Evolutionary conservation across 169 alveolate species (phyloP).

Genomic region (Plasmodium inui): DNA sequence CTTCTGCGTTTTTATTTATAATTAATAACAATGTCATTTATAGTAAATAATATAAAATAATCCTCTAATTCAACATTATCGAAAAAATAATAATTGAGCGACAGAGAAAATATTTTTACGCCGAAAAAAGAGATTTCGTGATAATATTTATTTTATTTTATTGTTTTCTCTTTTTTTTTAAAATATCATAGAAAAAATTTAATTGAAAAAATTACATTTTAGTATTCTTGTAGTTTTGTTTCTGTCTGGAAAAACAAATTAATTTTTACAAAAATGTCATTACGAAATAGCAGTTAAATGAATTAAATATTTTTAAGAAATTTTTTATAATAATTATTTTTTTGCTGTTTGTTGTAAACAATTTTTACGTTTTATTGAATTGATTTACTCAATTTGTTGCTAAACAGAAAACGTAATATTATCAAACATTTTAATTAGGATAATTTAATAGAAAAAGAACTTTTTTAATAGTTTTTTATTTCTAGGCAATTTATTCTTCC

Average conservation of each 20-base stretch:
- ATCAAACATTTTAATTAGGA: neutral
- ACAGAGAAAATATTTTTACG: neutral
- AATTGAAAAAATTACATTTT: neutral
- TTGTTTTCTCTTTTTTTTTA: neutral
- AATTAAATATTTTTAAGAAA: neutral
- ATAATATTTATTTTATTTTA: neutral
- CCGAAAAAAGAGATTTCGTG: neutral
- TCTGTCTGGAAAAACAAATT: neutral
- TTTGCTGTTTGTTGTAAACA: neutral
- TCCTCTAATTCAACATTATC: neutral
- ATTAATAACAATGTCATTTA: neutral
- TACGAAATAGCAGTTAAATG: neutral
- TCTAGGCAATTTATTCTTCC: neutral
- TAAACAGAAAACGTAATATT: neutral
- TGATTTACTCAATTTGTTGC: neutral
- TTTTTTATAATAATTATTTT: neutral
- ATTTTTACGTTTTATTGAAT: neutral
- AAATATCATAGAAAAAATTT: neutral
- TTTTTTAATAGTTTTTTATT: neutral
- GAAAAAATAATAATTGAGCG: neutral
- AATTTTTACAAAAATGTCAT: neutral
- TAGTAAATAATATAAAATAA: no score
- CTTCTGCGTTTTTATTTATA: neutral
- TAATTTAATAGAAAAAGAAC: neutral
- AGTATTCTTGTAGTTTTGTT: neutral